A percentile compares a stretch with the other conserved stretches of the same genome.
Evolutionary conservation across 2,329 filamentous ascomycete species (phyloP).

Genomic region (Verruconis gallopava): DNA sequence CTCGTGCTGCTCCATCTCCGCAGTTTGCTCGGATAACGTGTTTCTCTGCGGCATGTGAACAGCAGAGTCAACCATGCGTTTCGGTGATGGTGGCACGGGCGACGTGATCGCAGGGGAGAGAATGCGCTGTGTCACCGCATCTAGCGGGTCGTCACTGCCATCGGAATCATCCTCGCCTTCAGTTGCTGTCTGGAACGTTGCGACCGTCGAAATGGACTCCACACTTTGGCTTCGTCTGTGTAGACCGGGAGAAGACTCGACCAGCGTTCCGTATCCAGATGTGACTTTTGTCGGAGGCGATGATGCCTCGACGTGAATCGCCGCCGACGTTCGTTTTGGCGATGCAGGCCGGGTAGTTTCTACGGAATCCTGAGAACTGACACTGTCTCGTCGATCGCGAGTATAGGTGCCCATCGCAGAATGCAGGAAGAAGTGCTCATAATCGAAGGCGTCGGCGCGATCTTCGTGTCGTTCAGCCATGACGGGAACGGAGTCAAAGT

Average conservation of each 20-base stretch:
- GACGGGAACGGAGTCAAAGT: constrained; percentile 12
- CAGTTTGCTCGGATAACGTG: too few relatives aligned
- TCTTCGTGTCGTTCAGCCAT: constrained; percentile 63
- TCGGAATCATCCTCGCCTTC: constrained; percentile 9
- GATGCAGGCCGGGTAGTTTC: constrained; percentile 34
- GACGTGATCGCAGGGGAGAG: not conserved
- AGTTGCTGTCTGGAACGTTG: constrained; percentile 9
- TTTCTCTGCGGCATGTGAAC: not conserved
- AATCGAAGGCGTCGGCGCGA: constrained; percentile 89
- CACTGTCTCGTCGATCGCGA: constrained; percentile 32
- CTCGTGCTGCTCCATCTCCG: not conserved
- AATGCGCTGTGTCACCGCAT: not conserved
- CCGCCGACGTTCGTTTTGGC: not conserved
- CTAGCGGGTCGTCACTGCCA: constrained; percentile 6
- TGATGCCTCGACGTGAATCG: not conserved
- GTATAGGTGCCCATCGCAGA: constrained; percentile 75
- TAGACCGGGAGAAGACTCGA: constrained; percentile 3
- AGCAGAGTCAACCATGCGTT: constrained; percentile 1
- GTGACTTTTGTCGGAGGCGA: not conserved
- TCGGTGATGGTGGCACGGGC: not conserved
- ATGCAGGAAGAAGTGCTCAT: constrained; percentile 89
- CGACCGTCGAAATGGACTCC: constrained; percentile 11
- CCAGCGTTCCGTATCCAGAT: not conserved
- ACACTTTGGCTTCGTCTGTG: constrained; percentile 10
- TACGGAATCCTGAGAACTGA: constrained; percentile 37